phyloP scores from a whole-genome alignment of 2,329 filamentous ascomycete species.

The Talaromyces verruculosus region DNA sequence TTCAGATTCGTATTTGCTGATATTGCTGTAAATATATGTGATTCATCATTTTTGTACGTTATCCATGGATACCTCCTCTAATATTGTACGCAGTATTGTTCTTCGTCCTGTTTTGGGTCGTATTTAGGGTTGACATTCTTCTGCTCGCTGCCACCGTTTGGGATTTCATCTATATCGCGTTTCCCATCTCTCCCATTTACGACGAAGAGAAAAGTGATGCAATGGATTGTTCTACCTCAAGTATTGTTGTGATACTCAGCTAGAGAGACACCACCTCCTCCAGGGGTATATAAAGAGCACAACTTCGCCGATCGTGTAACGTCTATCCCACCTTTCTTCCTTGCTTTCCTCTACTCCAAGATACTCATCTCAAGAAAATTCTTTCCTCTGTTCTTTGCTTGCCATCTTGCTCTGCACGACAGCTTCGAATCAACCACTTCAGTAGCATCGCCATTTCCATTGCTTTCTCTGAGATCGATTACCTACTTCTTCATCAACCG shows the following conservation, averaged over 20 bases:
- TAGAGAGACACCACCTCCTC: neutral
- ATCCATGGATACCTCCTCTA: neutral
- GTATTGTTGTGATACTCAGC: slow-evolving; percentile 1
- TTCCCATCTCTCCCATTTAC: neutral
- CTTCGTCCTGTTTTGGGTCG: neutral
- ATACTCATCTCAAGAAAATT: neutral
- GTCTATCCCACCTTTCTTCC: neutral
- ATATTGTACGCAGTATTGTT: slow-evolving; percentile 5
- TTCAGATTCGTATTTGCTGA: neutral
- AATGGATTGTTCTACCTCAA: neutral
- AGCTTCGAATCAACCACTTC: neutral
- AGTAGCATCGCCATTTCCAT: neutral
- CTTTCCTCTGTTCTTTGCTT: neutral
- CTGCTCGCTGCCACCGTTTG: neutral
- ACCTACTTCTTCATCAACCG: neutral
- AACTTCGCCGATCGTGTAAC: neutral
- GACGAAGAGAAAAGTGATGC: neutral
- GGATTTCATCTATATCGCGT: neutral
- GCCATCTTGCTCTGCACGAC: neutral
- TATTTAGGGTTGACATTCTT: neutral
- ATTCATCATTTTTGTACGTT: slow-evolving; percentile 6
- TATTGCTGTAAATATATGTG: neutral
- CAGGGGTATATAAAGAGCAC: slow-evolving; percentile 6
- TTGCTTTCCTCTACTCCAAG: neutral
- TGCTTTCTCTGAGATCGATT: too few species aligned